Percentiles rank a stretch among this genome's conserved stretches.
Evolutionary conservation across 352 stramenopile species (phyloP).

Genomic region (Globisporangium nunn): DNA sequence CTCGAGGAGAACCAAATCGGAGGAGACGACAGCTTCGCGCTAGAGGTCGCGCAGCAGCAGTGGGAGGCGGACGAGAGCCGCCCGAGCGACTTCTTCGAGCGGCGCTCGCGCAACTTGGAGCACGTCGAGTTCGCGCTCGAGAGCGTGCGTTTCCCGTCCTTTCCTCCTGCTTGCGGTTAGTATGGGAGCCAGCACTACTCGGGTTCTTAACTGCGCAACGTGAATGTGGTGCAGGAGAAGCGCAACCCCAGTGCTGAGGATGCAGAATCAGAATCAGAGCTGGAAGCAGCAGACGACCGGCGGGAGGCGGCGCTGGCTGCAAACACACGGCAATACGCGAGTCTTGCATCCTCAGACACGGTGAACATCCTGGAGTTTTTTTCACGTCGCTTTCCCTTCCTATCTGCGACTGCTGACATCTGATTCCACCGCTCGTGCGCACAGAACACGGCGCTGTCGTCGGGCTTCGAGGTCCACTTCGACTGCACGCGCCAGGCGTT

Average conservation of each 20-base stretch:
- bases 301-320: not conserved
- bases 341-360: constrained; percentile 25
- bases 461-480: constrained; percentile 63
- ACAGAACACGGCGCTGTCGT: constrained; percentile 51
- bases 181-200: too few relatives aligned
- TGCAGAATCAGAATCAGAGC: too few relatives aligned
- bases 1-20: constrained; percentile 37
- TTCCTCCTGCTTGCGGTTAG: too few relatives aligned
- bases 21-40: constrained; percentile 36
- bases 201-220: too few relatives aligned
- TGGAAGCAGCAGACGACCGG: not conserved
- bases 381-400: not conserved
- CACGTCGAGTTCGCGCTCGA: constrained; percentile 50
- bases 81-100: constrained; percentile 66
- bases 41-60: constrained; percentile 19
- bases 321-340: constrained; percentile 5
- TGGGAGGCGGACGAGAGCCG: constrained; percentile 32
- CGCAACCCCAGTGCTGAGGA: not conserved
- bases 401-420: not conserved
- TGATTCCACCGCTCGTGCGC: not conserved
- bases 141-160: constrained; percentile 1
- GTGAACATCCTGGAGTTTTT: constrained; percentile 1
- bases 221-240: not conserved
- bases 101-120: constrained; percentile 65
- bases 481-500: constrained; percentile 38